Percentiles rank a stretch among this genome's conserved stretches.
These are phyloP conservation scores for Chenopodium quinoa DNA, from an alignment of 148 eudicot genomes.

Conservation along the genomic window DNA sequence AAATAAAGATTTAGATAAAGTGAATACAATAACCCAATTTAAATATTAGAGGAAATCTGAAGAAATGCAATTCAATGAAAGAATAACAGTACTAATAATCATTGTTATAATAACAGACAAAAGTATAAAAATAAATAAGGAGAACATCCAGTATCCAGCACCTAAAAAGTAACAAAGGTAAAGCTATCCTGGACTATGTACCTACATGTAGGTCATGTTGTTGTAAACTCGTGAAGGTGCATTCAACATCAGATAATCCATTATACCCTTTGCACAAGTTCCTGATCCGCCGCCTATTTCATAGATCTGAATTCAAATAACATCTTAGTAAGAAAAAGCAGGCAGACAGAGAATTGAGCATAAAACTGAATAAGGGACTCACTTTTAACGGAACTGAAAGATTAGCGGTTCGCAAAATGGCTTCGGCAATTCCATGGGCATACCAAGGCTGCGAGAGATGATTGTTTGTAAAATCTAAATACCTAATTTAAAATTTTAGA, in stretches of 20 bases:
- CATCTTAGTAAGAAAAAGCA: too few species aligned
- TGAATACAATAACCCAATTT: too few species aligned
- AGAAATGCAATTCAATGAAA: too few species aligned
- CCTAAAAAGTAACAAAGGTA: neutral
- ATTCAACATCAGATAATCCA: slow-evolving; percentile 97
- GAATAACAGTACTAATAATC: too few species aligned
- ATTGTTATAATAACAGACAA: neutral
- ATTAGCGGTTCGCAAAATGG: slow-evolving; percentile 88
- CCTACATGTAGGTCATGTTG: slow-evolving; percentile 86
- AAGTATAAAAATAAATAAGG: neutral
- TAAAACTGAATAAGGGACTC: slow-evolving; percentile 26
- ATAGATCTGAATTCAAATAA: slow-evolving; percentile 57
- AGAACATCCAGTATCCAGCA: neutral
- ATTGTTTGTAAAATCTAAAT: neutral
- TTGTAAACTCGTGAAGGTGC: slow-evolving; percentile 93
- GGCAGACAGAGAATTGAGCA: too few species aligned
- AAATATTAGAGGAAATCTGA: too few species aligned
- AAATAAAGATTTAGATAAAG: too few species aligned
- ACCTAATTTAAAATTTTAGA: too few species aligned
- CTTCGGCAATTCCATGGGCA: slow-evolving; percentile 96
- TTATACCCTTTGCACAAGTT: slow-evolving; percentile 95
- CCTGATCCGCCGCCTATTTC: slow-evolving; percentile 99
- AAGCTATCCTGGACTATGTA: slow-evolving; percentile 13
- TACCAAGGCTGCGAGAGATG: slow-evolving; percentile 84
- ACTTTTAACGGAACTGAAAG: slow-evolving; percentile 88